A percentile compares a stretch with the other conserved stretches of the same genome.
Conservation (phyloP, 345 rosid genomes). For the Pistacia atlantica region DNA sequence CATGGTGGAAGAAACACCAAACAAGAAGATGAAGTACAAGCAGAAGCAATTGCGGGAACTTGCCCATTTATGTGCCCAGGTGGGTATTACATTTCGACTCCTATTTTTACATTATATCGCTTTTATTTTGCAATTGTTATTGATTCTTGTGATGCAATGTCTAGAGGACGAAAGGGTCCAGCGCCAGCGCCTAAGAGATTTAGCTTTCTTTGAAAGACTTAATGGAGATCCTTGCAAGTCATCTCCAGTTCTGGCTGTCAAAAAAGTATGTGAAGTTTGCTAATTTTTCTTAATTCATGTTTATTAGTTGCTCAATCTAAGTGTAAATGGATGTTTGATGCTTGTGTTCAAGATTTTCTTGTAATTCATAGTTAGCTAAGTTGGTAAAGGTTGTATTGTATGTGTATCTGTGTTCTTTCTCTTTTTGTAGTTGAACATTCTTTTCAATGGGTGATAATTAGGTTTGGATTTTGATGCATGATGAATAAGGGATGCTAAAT, state of each 20-base stretch:
- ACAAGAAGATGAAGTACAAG: slow-evolving; percentile 7
- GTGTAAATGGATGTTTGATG: neutral
- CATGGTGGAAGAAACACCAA: neutral
- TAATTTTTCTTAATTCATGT: too few species aligned
- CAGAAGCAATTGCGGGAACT: slow-evolving; percentile 55
- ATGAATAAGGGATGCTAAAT: too few species aligned
- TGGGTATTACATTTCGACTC: slow-evolving; percentile 13
- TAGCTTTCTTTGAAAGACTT: slow-evolving; percentile 81
- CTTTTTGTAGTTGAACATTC: too few species aligned
- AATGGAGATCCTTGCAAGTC: slow-evolving; percentile 72
- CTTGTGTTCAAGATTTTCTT: neutral
- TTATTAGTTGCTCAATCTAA: neutral
- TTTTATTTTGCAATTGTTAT: neutral
- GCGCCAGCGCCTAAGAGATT: slow-evolving; percentile 75
- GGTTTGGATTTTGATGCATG: too few species aligned
- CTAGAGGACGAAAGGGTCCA: slow-evolving; percentile 73
- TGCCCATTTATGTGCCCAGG: slow-evolving; percentile 95
- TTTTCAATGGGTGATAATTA: too few species aligned
- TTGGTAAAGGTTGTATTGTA: too few species aligned
- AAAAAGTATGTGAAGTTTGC: slow-evolving; percentile 52
- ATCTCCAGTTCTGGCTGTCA: slow-evolving; percentile 71
- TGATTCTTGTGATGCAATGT: neutral
- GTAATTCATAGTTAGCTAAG: neutral
- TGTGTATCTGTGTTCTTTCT: too few species aligned
- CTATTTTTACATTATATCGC: neutral